phyloP scores from a whole-genome alignment of 116 monocot genomes.

The Iris pallida region DNA sequence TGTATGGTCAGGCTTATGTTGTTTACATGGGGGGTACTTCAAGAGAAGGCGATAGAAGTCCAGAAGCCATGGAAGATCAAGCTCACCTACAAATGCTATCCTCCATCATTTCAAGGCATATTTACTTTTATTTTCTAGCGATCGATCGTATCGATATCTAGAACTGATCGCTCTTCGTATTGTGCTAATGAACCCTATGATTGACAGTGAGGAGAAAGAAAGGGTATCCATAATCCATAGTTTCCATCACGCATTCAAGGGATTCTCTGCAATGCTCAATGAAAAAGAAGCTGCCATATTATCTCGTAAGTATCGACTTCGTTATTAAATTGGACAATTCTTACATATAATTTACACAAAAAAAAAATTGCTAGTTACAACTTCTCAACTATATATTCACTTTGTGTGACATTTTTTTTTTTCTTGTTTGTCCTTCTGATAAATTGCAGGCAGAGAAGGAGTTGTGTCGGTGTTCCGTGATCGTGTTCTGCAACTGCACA shows the following conservation, averaged over 20 bases:
- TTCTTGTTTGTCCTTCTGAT: neutral
- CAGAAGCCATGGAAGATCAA: conserved; percentile 26
- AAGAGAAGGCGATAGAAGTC: conserved; percentile 5
- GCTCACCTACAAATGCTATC: conserved; percentile 66
- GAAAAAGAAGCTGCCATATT: conserved; percentile 59
- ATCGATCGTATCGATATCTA: neutral
- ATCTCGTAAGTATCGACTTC: conserved; percentile 36
- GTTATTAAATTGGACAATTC: too few relatives aligned
- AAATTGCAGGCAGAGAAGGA: conserved; percentile 43
- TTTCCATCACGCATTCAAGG: conserved; percentile 71
- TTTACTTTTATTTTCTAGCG: neutral
- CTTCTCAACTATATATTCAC: neutral
- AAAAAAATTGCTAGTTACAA: neutral
- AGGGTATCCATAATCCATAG: conserved; percentile 61
- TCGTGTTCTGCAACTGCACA: conserved; percentile 74
- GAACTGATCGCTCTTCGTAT: neutral
- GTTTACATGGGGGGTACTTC: conserved; percentile 73
- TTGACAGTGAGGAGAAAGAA: conserved; percentile 62
- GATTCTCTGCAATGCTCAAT: conserved; percentile 92
- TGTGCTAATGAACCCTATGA: neutral
- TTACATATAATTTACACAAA: too few relatives aligned
- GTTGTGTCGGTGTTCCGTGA: conserved; percentile 85
- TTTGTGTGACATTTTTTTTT: conserved; percentile 1
- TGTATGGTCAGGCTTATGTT: conserved; percentile 54
- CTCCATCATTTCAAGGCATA: conserved; percentile 64